These are phyloP conservation scores for Geotrichum aggregatum DNA, from an alignment of 1,139 yeast species.

Conservation along the genomic window DNA sequence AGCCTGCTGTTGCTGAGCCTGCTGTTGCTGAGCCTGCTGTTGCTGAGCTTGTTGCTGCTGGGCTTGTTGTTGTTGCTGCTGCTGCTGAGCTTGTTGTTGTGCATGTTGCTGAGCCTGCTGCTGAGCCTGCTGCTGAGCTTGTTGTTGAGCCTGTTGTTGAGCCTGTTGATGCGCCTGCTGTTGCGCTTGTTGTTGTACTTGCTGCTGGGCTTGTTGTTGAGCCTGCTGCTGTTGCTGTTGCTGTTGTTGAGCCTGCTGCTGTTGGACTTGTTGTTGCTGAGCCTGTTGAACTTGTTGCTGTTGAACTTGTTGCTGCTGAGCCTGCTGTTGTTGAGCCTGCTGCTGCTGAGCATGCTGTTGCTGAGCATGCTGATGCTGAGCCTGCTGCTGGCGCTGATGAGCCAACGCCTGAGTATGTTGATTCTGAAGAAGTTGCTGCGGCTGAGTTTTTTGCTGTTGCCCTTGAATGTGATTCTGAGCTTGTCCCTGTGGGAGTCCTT, in stretches of 20 bases:
- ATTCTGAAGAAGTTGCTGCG: no score
- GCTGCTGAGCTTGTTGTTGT: constrained; percentile 7
- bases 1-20: constrained; percentile 23
- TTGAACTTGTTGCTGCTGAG: constrained; percentile 25
- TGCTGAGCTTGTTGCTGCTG: constrained; percentile 9
- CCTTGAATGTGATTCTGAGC: constrained; percentile 30
- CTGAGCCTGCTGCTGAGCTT: constrained; percentile 7
- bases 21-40: constrained; percentile 21
- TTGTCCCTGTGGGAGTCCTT: constrained; percentile 19
- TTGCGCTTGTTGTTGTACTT: constrained; percentile 18
- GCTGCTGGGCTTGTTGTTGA: constrained; percentile 11
- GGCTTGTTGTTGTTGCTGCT: no score
- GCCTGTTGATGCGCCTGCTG: constrained; percentile 22
- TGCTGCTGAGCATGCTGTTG: constrained; percentile 20
- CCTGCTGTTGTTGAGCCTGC: constrained; percentile 28
- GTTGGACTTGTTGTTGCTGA: constrained; percentile 21
- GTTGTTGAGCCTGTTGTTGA: constrained; percentile 16
- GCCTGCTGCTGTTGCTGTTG: constrained; percentile 6
- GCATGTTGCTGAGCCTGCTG: constrained; percentile 3
- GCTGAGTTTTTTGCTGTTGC: constrained; percentile 24
- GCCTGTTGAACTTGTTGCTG: constrained; percentile 25
- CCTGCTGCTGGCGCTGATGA: constrained; percentile 16
- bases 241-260: constrained; percentile 17
- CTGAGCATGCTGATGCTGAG: constrained; percentile 8
- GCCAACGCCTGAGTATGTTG: constrained; percentile 22